A percentile compares a stretch with the other conserved stretches of the same genome.
These are phyloP conservation scores for Cytospora piceicola DNA, from an alignment of 2,329 filamentous ascomycete species.

Conservation along the genomic window DNA sequence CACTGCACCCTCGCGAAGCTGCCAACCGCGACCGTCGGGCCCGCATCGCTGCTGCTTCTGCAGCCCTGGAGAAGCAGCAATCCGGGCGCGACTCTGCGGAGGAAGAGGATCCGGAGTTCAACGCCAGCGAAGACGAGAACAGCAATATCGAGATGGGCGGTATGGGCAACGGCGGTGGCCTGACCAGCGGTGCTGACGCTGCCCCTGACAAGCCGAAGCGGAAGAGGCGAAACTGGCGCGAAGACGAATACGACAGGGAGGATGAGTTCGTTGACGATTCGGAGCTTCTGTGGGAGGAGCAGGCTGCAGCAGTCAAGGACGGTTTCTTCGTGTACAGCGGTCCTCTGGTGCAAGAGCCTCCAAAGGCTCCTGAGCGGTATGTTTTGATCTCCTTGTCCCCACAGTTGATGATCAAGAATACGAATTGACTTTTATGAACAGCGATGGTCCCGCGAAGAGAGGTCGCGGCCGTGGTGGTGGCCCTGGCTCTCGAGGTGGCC, in stretches of 20 bases:
- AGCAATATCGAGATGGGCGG: constrained; percentile 90
- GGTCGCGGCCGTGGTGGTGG: constrained; percentile 51
- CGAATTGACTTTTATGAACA: constrained; percentile 54
- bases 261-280: constrained; percentile 92
- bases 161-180: constrained; percentile 56
- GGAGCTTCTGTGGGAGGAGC: constrained; percentile 92
- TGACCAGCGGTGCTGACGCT: constrained; percentile 65
- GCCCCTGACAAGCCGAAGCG: constrained; percentile 66
- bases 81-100: constrained; percentile 57
- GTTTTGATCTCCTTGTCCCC: constrained; percentile 37
- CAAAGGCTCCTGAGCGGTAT: constrained; percentile 67
- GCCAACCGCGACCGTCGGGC: constrained; percentile 86
- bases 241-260: constrained; percentile 82
- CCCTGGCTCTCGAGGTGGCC: constrained; percentile 53
- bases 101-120: constrained; percentile 27
- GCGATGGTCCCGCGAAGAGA: constrained; percentile 74
- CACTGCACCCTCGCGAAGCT: constrained; percentile 86
- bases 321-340: constrained; percentile 99
- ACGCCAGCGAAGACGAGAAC: constrained; percentile 62
- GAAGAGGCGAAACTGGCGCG: constrained; percentile 79
- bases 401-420: constrained; percentile 39
- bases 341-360: constrained; percentile 82
- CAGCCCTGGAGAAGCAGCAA: constrained; percentile 77
- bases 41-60: constrained; percentile 85
- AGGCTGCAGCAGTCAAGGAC: constrained; percentile 90